phyloP scores from a whole-genome alignment of 2,329 filamentous ascomycete species.

The Incumbomyces delicatus region DNA sequence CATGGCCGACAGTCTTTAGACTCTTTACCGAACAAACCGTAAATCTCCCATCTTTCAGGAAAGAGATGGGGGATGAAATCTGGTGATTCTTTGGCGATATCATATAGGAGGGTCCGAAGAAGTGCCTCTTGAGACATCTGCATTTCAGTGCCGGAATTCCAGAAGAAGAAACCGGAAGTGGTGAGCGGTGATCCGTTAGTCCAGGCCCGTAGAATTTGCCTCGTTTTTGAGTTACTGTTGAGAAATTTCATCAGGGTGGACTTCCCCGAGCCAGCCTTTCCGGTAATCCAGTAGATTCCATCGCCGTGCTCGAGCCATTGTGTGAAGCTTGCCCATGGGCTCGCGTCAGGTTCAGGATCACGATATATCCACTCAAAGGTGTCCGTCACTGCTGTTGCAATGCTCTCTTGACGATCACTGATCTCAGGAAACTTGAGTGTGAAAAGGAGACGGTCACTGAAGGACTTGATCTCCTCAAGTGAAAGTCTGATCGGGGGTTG shows the following conservation, averaged over 20 bases:
- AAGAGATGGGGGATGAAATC: too few relatives aligned
- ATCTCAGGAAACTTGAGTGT: conserved; percentile 3
- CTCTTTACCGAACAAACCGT: too few relatives aligned
- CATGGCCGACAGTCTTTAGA: neutral
- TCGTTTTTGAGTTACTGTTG: neutral
- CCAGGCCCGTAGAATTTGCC: conserved; percentile 1
- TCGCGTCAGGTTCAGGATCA: neutral
- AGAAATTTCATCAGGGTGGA: conserved; percentile 32
- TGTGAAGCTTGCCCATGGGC: neutral
- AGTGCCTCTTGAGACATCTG: neutral
- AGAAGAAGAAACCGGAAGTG: neutral
- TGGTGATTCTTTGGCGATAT: too few relatives aligned
- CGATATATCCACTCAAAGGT: conserved; percentile 6
- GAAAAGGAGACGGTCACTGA: too few relatives aligned
- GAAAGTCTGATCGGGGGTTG: too few relatives aligned
- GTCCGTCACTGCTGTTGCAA: neutral
- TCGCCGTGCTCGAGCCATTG: neutral
- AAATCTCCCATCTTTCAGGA: too few relatives aligned
- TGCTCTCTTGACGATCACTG: conserved; percentile 1
- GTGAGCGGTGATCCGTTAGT: neutral
- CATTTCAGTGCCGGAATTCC: neutral
- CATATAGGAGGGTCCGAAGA: neutral
- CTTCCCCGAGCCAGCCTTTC: conserved; percentile 35
- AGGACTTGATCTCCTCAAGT: too few relatives aligned
- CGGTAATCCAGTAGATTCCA: conserved; percentile 12